phyloP scores from a whole-genome alignment of 345 rosid species.

The Pistacia vera region DNA sequence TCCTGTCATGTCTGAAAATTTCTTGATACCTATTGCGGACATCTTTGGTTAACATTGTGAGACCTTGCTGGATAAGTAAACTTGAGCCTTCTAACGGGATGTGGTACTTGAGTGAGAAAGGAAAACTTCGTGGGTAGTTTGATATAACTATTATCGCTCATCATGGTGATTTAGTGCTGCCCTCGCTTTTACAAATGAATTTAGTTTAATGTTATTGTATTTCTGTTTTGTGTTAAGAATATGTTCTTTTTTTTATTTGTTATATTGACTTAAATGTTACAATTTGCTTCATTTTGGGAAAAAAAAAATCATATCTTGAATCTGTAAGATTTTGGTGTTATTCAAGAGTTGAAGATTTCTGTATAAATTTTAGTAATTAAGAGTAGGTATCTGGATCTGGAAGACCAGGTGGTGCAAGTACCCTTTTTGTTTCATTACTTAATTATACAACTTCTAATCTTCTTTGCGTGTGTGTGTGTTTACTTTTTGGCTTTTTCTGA shows the following conservation, averaged over 20 bases:
- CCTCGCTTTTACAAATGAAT: constrained; percentile 9
- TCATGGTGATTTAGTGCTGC: constrained; percentile 55
- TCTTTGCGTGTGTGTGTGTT: background rate
- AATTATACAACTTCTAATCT: background rate
- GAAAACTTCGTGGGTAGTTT: constrained; percentile 71
- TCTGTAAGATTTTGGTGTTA: background rate
- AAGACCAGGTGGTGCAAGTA: background rate
- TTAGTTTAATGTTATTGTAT: background rate
- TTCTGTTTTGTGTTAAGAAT: background rate
- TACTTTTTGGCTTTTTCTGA: background rate
- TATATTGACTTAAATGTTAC: background rate
- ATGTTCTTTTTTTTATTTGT: background rate
- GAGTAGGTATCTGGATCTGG: background rate
- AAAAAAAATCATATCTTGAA: background rate
- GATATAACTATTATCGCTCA: constrained; percentile 90
- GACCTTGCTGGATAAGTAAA: constrained; percentile 97
- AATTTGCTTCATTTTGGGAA: background rate
- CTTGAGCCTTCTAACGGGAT: constrained; percentile 79
- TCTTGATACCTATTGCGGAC: constrained; percentile 51
- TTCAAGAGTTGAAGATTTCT: background rate
- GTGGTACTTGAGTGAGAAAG: constrained; percentile 95
- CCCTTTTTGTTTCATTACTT: background rate
- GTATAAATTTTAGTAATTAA: background rate
- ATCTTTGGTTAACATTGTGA: constrained; percentile 60
- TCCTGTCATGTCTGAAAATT: constrained; percentile 6